These are phyloP conservation scores for Pseudohalonectria lignicola DNA, from an alignment of 2,329 filamentous ascomycete species.

Conservation along the genomic window DNA sequence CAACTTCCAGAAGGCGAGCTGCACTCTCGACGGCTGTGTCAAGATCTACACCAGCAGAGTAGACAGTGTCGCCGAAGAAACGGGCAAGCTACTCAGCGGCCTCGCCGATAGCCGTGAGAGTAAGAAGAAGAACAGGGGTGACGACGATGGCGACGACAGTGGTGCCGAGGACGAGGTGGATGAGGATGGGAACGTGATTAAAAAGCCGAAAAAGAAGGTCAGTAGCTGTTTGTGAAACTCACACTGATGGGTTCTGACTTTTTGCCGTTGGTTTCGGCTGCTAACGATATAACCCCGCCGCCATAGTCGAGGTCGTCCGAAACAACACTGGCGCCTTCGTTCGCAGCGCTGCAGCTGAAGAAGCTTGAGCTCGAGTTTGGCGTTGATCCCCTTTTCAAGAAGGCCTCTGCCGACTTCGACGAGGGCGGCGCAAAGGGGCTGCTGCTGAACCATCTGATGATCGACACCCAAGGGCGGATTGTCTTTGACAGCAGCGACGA, in stretches of 20 bases:
- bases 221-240: slow-evolving; percentile 12
- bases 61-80: slow-evolving; percentile 96
- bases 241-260: no score
- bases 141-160: slow-evolving; percentile 54
- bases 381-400: slow-evolving; percentile 98
- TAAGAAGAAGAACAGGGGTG: slow-evolving; percentile 60
- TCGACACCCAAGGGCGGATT: slow-evolving; percentile 83
- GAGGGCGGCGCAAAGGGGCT: slow-evolving; percentile 95
- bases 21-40: slow-evolving; percentile 92
- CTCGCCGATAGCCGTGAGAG: slow-evolving; percentile 78
- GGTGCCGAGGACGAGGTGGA: slow-evolving; percentile 47
- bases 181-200: slow-evolving; percentile 36
- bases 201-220: slow-evolving; percentile 68
- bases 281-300: slow-evolving; percentile 11
- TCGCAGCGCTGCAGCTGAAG: slow-evolving; percentile 81
- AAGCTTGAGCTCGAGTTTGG: slow-evolving; percentile 96
- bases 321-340: slow-evolving; percentile 83
- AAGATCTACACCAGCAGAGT: slow-evolving; percentile 99
- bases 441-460: slow-evolving; percentile 90
- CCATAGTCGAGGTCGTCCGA: slow-evolving; percentile 69
- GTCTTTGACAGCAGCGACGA: slow-evolving; percentile 99
- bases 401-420: slow-evolving; percentile 95
- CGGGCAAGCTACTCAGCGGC: slow-evolving; percentile 86
- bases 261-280: slow-evolving; percentile 5
- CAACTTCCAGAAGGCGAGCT: slow-evolving; percentile 98